Evolutionary conservation across 2,329 filamentous ascomycete genomes (phyloP).

Genomic region (Fusarium anthophilum): DNA sequence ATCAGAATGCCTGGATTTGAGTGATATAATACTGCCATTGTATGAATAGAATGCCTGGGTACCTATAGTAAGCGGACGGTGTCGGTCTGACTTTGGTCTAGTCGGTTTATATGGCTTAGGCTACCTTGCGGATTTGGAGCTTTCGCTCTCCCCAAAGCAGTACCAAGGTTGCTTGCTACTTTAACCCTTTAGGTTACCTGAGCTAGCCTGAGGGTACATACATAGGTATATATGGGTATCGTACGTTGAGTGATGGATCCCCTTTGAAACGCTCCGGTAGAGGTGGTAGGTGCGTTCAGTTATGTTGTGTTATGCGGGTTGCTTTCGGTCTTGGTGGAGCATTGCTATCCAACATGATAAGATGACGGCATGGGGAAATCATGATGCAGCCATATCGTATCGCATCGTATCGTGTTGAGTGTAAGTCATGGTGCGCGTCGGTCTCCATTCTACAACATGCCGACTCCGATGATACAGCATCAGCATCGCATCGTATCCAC

Average conservation of each 20-base stretch:
- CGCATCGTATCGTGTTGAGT: slow-evolving; percentile 5
- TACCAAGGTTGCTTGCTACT: background rate
- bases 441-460: slow-evolving; percentile 13
- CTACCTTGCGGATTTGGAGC: background rate
- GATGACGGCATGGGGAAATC: slow-evolving; percentile 36
- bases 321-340: slow-evolving; percentile 13
- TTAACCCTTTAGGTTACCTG: background rate
- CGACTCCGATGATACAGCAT: slow-evolving; percentile 28
- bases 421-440: background rate
- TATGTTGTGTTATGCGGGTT: slow-evolving; percentile 1
- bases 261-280: slow-evolving; percentile 26
- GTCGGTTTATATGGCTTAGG: background rate
- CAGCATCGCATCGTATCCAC: slow-evolving; percentile 31
- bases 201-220: background rate
- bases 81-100: slow-evolving; percentile 5
- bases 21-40: slow-evolving; percentile 10
- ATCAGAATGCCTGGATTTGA: slow-evolving; percentile 16
- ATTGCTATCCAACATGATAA: slow-evolving; percentile 9
- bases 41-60: background rate
- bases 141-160: background rate
- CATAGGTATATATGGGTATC: background rate
- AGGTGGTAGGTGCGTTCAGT: slow-evolving; percentile 15
- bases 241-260: slow-evolving; percentile 29
- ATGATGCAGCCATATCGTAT: slow-evolving; percentile 33
- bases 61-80: slow-evolving; percentile 7